Base-by-base conservation (phyloP, 2,329 filamentous ascomycete species). In the Trichoderma arundinaceum region DNA sequence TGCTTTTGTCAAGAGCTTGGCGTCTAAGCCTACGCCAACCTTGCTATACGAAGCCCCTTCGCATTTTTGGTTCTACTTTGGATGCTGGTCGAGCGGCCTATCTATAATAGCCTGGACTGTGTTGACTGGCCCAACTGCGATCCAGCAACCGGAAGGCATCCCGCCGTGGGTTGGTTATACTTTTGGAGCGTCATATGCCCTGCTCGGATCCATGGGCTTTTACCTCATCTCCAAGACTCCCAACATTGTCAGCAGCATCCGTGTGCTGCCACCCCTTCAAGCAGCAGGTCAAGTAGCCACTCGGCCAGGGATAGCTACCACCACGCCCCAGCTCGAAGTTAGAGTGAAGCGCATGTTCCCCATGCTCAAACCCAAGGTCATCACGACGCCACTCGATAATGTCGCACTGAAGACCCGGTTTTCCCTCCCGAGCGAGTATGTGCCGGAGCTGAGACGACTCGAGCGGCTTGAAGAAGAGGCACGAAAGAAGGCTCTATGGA, bases 21-120 rank as follows among this genome's bases (percentile, higher is more conserved):
- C 86, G 13, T 78, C 80, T 66, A 84, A 86, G 68, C 72, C 81
- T n/a, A 77, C 81, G 1, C 81, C 84, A 5, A 87, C 89, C 7
- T 76, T 85, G 3, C 80, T 92, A 49, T 92, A 90, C 79, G 81
- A 88, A 71, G 84, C 85, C 1, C 86, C 87, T 13, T 87, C 87
- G 1, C 88, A 91, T 71, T 84, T 84, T 65, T 82, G 83, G 76
- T 90, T 88, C 75, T 82, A 89, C 68, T 73, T 85, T 69, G 84
- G 85, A 52, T 86, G 86, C 72, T 88, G 88, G 75, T 75, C 78
- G 13, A 83, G 85, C 32, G 84, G 84, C 2, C 67, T 81, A 22
- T 84, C 72, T 7, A 74, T 79, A 35, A 66, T 79, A 17, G 65
- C 70, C 0, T 79, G 77, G 77, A 77, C 77, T 4, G 69, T 66